phyloP scores from a whole-genome alignment of 1,284 basidiomycete species.

The Cryptococcus hybrid region DNA sequence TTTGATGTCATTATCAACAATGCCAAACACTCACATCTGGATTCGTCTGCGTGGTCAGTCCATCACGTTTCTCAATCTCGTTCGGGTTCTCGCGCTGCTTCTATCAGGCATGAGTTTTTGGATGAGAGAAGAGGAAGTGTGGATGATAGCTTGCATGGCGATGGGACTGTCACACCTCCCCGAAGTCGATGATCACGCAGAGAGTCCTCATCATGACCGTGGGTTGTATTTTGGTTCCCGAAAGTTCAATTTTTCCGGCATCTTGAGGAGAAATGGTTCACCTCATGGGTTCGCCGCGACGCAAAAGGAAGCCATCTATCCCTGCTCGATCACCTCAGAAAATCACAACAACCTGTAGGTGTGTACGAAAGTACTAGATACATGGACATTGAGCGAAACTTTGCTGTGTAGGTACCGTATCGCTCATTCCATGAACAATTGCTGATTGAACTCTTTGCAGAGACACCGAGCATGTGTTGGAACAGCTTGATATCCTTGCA shows the following conservation, averaged over 20 bases:
- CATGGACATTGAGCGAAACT: constrained; percentile 67
- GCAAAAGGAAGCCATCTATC: constrained; percentile 33
- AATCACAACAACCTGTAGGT: constrained; percentile 63
- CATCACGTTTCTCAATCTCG: constrained; percentile 21
- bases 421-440: neutral
- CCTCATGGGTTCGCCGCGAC: constrained; percentile 13
- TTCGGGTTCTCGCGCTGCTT: constrained; percentile 23
- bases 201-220: constrained; percentile 4
- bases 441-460: constrained; percentile 12
- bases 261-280: constrained; percentile 17
- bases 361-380: constrained; percentile 78
- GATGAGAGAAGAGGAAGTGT: constrained; percentile 7
- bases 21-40: constrained; percentile 41
- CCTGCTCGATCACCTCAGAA: constrained; percentile 40
- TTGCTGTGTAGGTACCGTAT: constrained; percentile 24
- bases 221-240: constrained; percentile 7
- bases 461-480: constrained; percentile 56
- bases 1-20: constrained; percentile 47
- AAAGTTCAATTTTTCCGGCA: constrained; percentile 11
- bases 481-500: constrained; percentile 58
- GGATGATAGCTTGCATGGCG: constrained; percentile 3
- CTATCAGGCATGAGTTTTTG: constrained; percentile 18
- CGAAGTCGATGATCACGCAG: constrained; percentile 4
- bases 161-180: constrained; percentile 11
- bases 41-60: constrained; percentile 41